phyloP scores from a whole-genome alignment of 2,329 filamentous ascomycete species.

The Neofusicoccum parvum region DNA sequence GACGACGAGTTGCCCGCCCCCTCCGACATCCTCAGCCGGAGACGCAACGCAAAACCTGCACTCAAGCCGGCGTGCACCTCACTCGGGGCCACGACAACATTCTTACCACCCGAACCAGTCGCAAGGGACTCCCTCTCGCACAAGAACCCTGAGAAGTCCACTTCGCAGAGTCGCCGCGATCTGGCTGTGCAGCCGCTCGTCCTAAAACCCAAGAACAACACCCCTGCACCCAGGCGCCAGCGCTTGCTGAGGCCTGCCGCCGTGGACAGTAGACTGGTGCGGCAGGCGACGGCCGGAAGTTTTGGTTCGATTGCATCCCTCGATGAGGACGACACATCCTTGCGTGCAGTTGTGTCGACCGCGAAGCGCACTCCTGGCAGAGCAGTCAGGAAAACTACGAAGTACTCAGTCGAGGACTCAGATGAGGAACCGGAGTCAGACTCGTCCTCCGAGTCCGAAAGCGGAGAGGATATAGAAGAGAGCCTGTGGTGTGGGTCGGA shows the following conservation, averaged over 20 bases:
- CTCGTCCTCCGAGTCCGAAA: not conserved
- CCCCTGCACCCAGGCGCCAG: conserved; percentile 34
- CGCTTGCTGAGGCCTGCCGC: conserved; percentile 36
- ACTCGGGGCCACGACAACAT: not conserved
- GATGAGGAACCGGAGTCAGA: not conserved
- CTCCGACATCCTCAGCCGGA: not conserved
- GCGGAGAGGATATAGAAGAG: not conserved
- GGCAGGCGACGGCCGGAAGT: conserved; percentile 24
- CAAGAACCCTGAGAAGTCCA: not conserved
- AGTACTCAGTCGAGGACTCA: conserved; percentile 1
- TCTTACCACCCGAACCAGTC: too few relatives aligned
- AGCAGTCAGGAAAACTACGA: not conserved
- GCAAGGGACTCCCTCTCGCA: too few relatives aligned
- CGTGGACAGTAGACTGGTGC: conserved; percentile 30
- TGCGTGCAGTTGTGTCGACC: not conserved
- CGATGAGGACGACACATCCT: conserved; percentile 3
- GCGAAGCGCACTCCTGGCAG: conserved; percentile 10
- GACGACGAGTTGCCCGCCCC: conserved; percentile 13
- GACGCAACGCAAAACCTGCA: not conserved
- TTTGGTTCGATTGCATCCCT: conserved; percentile 30
- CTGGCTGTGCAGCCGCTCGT: conserved; percentile 17
- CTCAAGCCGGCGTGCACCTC: not conserved
- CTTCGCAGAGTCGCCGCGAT: not conserved
- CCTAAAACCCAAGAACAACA: conserved; percentile 25
- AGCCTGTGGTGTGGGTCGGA: conserved; percentile 12